Conservation (phyloP, 106 monocot genomes). For the Dendrobium catenatum region DNA sequence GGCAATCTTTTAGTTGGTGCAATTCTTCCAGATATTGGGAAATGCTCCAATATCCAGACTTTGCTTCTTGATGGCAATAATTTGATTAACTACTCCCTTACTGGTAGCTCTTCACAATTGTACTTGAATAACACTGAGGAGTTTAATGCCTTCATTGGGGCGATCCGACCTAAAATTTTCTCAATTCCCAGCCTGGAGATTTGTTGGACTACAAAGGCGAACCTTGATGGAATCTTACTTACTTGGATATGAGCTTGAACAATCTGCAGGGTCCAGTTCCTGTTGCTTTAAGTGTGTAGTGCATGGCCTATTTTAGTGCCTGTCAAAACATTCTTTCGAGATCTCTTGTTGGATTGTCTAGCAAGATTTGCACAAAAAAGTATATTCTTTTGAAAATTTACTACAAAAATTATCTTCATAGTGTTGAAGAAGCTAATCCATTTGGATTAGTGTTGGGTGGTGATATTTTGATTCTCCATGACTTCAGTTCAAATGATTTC, state of each 20-base stretch:
- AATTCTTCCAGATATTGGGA: constrained; percentile 35
- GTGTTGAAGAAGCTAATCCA: constrained; percentile 8
- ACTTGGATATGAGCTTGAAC: constrained; percentile 62
- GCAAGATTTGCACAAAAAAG: neutral
- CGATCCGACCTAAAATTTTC: constrained; percentile 26
- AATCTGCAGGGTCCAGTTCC: constrained; percentile 33
- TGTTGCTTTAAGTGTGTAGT: constrained; percentile 12
- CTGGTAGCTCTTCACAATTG: neutral
- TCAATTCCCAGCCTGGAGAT: constrained; percentile 29
- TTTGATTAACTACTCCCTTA: neutral
- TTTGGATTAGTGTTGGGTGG: constrained; percentile 13
- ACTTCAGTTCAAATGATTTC: constrained; percentile 54
- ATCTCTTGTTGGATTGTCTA: constrained; percentile 3
- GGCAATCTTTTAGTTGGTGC: constrained; percentile 28
- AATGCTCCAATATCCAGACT: constrained; percentile 28
- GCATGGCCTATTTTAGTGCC: constrained; percentile 44
- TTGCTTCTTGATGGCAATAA: constrained; percentile 40
- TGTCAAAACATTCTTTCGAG: constrained; percentile 40
- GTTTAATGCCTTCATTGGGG: constrained; percentile 53
- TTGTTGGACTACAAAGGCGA: constrained; percentile 61
- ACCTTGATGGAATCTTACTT: constrained; percentile 41
- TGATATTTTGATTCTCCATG: constrained; percentile 28
- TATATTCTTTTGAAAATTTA: constrained; percentile 10
- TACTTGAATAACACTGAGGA: constrained; percentile 14
- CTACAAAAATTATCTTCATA: constrained; percentile 14